phyloP scores from a whole-genome alignment of 176 grass and related monocot genomes.

The Carex pumila region DNA sequence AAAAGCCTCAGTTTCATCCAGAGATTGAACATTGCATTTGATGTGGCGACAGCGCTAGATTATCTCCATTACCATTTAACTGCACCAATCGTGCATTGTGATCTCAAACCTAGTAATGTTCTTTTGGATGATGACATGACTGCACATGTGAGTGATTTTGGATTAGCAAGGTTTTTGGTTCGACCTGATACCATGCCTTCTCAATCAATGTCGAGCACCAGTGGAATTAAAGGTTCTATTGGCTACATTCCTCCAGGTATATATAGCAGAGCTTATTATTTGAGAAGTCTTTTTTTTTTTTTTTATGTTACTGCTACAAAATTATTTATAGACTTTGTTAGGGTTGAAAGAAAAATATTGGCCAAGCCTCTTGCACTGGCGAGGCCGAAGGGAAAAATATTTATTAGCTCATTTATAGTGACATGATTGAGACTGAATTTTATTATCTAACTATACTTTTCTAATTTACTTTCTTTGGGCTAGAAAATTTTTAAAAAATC shows the following conservation, averaged over 20 bases:
- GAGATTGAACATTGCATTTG: conserved; percentile 30
- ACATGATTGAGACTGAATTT: too few relatives aligned
- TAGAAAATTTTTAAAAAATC: too few relatives aligned
- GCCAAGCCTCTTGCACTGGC: too few relatives aligned
- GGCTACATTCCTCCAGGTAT: conserved; percentile 47
- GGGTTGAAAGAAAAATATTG: not conserved
- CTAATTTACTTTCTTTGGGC: too few relatives aligned
- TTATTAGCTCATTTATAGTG: too few relatives aligned
- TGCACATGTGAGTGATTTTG: conserved; percentile 38
- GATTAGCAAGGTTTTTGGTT: conserved; percentile 28
- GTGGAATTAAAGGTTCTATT: conserved; percentile 36
- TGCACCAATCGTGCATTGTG: conserved; percentile 31
- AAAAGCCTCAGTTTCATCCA: conserved; percentile 8
- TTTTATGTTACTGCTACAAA: too few relatives aligned
- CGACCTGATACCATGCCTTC: not conserved
- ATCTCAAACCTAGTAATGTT: conserved; percentile 48
- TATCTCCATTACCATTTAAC: conserved; percentile 36
- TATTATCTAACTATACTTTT: too few relatives aligned
- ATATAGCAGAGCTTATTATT: not conserved
- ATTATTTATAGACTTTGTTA: not conserved
- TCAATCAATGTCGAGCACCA: conserved; percentile 21
- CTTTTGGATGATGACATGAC: conserved; percentile 35
- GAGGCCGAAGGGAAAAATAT: too few relatives aligned
- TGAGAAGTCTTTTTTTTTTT: not conserved
- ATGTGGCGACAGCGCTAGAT: conserved; percentile 29